Evolutionary conservation across 176 grass and related monocot species (phyloP), one percentile per base, ranked within the genome.

Genomic region (Raddia guianensis): DNA sequence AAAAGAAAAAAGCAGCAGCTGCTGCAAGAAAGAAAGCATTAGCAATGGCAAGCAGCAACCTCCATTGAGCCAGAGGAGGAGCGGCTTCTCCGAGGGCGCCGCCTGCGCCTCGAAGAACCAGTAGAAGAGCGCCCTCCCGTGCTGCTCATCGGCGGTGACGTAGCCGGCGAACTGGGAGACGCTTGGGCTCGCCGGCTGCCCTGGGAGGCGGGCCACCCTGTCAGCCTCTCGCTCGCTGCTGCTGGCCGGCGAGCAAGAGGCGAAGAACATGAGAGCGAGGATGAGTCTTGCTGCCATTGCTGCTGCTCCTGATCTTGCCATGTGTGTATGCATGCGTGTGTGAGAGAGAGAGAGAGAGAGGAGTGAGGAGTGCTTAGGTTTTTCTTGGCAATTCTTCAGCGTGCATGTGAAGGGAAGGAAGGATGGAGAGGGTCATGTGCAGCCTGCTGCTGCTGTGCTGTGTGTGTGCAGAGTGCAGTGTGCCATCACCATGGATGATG

Each of bases 21-120:
- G 44, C 7, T 9, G 12, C 6, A 27, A 27, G 27, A 27, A 27
- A 27, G 27, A 27, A 27, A 27, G 27, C 27, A 27, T 27, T 27
- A 27, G 27, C 27, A 27, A 27, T 27, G 27, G 27, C 27, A 27
- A 27, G 35, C 14, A 48, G 44, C n/a, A 44, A 93, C 94, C 94
- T 93, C 94, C 91, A 37, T 91, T 93, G 82, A 97, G 91, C 91
- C 89, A 97, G 74, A 97, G 87, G 58, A 91, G 89, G 71, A 97
- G 85, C 48, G 94, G 91, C 60, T 80, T 91, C 67, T 91, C 19
- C 49, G 73, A 52, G 6, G 94, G 81, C 9, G 32, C 1, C 12
- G 65, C 50, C 71, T 97, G 93, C 15, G 93, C 90, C 88, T 97
- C 93, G 75, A 97, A 97, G 90, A 97, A 91, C 89, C 86, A 91